A percentile compares a stretch with the other conserved stretches of the same genome.
Evolutionary conservation across 352 stramenopile genomes (phyloP).

Genomic region (Chrysophaeum taylorii): DNA sequence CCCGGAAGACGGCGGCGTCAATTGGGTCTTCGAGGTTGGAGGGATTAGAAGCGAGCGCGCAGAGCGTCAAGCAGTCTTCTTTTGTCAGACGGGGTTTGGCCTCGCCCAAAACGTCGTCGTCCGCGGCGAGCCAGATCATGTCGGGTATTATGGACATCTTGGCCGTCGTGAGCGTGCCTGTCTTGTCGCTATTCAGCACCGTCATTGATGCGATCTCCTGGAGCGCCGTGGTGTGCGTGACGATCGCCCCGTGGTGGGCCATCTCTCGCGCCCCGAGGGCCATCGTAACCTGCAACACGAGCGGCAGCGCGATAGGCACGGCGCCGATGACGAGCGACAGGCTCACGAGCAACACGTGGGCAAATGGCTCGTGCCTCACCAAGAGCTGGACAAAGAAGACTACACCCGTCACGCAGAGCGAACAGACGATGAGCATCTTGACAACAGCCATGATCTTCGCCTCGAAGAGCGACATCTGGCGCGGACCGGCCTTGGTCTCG

Average conservation of each 20-base stretch:
- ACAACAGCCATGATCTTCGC: constrained; percentile 71
- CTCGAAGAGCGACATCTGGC: constrained; percentile 55
- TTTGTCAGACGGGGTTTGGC: constrained; percentile 61
- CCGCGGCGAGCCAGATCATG: no score
- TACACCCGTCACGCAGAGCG: no score
- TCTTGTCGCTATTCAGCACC: constrained; percentile 91
- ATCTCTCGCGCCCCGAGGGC: constrained; percentile 73
- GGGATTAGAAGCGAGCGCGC: constrained; percentile 71
- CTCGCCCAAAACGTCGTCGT: no score
- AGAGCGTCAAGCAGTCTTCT: constrained; percentile 71
- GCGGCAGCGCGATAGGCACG: constrained; percentile 85
- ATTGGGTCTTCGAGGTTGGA: not conserved
- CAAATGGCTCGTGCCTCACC: no score
- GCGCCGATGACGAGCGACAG: no score
- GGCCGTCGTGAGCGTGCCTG: constrained; percentile 80
- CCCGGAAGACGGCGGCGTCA: no score
- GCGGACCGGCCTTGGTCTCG: constrained; percentile 72
- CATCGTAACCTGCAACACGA: constrained; percentile 77
- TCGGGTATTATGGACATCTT: constrained; percentile 84
- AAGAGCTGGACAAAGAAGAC: no score
- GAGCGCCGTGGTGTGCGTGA: constrained; percentile 75
- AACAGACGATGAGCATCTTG: constrained; percentile 73
- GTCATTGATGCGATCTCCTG: constrained; percentile 82
- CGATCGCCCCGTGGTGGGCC: constrained; percentile 75
- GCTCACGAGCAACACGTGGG: no score